phyloP scores from a whole-genome alignment of 164 flowering plant species.

The Brasenia schreberi region DNA sequence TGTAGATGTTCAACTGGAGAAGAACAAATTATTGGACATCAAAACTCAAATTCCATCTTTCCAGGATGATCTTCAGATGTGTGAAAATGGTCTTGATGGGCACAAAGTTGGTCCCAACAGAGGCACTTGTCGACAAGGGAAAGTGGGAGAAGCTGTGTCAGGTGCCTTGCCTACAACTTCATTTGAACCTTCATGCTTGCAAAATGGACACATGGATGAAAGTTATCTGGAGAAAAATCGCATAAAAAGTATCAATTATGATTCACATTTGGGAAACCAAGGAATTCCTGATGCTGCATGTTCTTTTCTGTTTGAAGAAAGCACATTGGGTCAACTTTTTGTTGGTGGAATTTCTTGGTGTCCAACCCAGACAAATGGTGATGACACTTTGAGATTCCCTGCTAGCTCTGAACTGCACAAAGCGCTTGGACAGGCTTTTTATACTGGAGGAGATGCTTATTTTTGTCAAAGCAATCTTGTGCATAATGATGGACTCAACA shows the following conservation, averaged over 20 bases:
- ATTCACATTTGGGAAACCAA: neutral
- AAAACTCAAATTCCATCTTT: neutral
- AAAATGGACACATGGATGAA: neutral
- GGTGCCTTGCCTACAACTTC: neutral
- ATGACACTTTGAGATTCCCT: constrained; percentile 24
- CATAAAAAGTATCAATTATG: neutral
- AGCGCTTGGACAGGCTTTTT: constrained; percentile 33
- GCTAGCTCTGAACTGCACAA: constrained; percentile 34
- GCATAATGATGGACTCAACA: constrained; percentile 10
- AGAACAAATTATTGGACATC: neutral
- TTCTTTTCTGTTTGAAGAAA: constrained; percentile 2
- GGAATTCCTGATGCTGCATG: neutral
- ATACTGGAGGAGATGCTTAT: constrained; percentile 5
- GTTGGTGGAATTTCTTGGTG: constrained; percentile 8
- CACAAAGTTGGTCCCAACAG: neutral
- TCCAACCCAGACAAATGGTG: constrained; percentile 1
- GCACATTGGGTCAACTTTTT: constrained; percentile 9
- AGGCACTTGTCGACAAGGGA: neutral
- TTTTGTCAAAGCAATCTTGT: constrained; percentile 7
- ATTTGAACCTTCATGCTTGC: neutral
- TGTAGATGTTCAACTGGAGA: neutral
- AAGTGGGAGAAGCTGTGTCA: neutral
- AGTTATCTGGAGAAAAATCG: neutral
- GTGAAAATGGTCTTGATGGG: neutral
- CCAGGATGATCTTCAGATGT: neutral